phyloP scores from a whole-genome alignment of 2,329 filamentous ascomycete species.

The Raffaelea ambrosiae region DNA sequence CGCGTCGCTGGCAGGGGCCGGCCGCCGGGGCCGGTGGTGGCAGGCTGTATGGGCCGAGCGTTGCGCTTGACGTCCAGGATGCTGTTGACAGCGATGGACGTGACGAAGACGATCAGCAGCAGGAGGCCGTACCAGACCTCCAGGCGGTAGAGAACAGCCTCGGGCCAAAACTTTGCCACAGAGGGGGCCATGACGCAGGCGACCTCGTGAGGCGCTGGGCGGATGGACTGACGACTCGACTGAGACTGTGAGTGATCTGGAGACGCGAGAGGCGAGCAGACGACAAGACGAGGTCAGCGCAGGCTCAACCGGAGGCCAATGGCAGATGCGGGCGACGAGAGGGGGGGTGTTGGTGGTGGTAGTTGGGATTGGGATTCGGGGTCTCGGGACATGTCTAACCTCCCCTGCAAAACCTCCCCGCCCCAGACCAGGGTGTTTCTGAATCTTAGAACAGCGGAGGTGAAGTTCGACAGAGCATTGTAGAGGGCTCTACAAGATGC shows the following conservation, averaged over 20 bases:
- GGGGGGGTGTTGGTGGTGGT: background rate
- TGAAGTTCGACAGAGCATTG: background rate
- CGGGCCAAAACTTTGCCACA: conserved; percentile 22
- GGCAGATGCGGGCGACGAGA: background rate
- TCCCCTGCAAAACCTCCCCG: background rate
- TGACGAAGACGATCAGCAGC: conserved; percentile 43
- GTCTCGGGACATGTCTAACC: background rate
- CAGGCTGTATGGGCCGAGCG: conserved; percentile 37
- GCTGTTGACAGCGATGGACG: conserved; percentile 42
- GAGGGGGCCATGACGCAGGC: conserved; percentile 12
- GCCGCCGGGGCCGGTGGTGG: conserved; percentile 69
- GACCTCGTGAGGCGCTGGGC: background rate
- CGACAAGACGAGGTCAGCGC: background rate
- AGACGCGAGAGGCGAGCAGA: background rate
- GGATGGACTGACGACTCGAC: conserved; percentile 2
- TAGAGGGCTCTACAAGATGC: background rate
- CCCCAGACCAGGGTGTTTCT: background rate
- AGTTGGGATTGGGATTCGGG: background rate
- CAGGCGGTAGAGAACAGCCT: conserved; percentile 34
- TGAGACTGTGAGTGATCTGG: conserved; percentile 2
- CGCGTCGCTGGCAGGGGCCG: conserved; percentile 71
- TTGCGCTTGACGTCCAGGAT: conserved; percentile 41
- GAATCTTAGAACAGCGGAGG: background rate
- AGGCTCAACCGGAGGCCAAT: background rate
- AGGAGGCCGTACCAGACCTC: conserved; percentile 44